Evolutionary conservation across 345 rosid genomes (phyloP), one percentile per base, ranked within the genome.

Genomic region (Syzygium aqueum): DNA sequence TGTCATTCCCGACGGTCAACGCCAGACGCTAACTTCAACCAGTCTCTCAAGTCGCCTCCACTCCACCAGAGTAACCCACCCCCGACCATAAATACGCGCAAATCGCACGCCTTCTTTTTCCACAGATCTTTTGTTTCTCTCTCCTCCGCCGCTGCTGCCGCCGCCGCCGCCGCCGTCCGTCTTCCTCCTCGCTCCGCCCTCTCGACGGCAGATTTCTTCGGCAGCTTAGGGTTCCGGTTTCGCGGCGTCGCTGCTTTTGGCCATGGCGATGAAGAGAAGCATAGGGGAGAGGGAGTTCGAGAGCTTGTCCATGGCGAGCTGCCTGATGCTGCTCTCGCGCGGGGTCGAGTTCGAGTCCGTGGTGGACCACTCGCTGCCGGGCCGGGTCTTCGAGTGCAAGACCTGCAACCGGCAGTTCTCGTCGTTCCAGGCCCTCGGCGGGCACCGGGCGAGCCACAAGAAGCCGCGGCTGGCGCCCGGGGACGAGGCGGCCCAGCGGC

Each of bases 401-500:
- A 94, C 97, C 2, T 95, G 97, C 50, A 94, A 92, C 87, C 84
- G 97, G 37, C 92, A 92, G 33, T 94, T 94, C 84, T 90, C 89
- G 2, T 93, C 96, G 4, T 95, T 95, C 89, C 97, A 94, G 86
- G 96, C 97, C 16, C 90, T 94, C 0, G 97, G 97, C 2, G 97
- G 97, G 1, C 97, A 94, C 86, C 87, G 96, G 10, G 97, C 96
- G 3, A 95, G 97, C 85, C 97, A 95, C 89, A 95, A 94, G 92
- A 95, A 92, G 90, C 94, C 93, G 4, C 89, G 89, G 91, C 51
- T 91, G 85, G 65, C 61, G 0, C 85, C 89, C 14, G 88, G 52
- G 1, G 89, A 86, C 1, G 87, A 78, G 14, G 8, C 84, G 3
- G 90, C 90, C 46, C 54, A 78, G 49, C 21, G 51, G 6, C 43